Evolutionary conservation across 208 protist species (phyloP).

Genomic region (Acanthamoeba pearcei): DNA sequence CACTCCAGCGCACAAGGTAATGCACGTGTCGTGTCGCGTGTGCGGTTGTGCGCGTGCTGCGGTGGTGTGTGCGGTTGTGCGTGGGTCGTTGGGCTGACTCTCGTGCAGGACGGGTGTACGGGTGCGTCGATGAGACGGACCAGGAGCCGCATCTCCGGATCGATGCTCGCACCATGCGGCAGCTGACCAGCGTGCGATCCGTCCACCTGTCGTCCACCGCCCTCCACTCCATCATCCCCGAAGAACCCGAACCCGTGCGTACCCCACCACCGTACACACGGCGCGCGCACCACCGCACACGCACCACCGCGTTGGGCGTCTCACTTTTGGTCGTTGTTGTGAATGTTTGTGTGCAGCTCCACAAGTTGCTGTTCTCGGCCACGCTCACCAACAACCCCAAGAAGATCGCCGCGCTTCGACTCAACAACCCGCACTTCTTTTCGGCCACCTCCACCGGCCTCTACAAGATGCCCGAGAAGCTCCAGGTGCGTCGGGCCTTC

Average conservation of each 20-base stretch:
- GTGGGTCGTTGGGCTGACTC: neutral
- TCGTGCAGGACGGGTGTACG: constrained; percentile 46
- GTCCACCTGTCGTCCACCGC: constrained; percentile 16
- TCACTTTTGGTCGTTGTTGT: constrained; percentile 1
- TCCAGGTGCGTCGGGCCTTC: constrained; percentile 79
- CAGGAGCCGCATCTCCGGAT: constrained; percentile 37
- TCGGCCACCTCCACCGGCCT: constrained; percentile 69
- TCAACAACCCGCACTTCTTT: constrained; percentile 85
- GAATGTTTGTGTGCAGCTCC: constrained; percentile 58
- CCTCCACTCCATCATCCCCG: constrained; percentile 39
- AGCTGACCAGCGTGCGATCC: constrained; percentile 56
- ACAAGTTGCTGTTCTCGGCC: constrained; percentile 90
- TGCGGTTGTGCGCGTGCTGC: no score
- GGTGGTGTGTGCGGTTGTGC: neutral
- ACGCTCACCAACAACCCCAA: constrained; percentile 90
- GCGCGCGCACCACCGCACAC: neutral
- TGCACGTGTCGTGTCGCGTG: neutral
- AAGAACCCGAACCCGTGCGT: constrained; percentile 46
- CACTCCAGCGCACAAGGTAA: neutral
- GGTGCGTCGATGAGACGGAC: constrained; percentile 34
- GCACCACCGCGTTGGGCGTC: neutral
- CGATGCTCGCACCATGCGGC: constrained; percentile 28
- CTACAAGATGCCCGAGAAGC: constrained; percentile 82
- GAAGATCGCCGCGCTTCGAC: constrained; percentile 87
- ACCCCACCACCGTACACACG: neutral